phyloP scores from a whole-genome alignment of 345 rosid genomes.

The Litchi chinensis region DNA sequence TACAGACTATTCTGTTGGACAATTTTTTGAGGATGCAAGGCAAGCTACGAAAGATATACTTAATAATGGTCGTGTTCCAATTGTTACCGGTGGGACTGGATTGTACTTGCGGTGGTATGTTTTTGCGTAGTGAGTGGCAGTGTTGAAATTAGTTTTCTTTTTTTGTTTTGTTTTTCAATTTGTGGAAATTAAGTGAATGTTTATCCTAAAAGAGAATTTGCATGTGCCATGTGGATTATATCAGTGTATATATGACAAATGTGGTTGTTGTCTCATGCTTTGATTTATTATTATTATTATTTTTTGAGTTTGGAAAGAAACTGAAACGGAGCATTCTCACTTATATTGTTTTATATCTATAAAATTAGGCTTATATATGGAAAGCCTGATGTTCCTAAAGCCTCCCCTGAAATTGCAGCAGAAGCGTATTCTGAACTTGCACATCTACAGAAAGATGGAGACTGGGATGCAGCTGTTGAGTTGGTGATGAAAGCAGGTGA shows the following conservation, averaged over 20 bases:
- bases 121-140: conserved; percentile 22
- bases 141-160: not conserved
- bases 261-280: not conserved
- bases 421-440: conserved; percentile 63
- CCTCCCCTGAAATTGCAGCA: conserved; percentile 66
- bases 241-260: not conserved
- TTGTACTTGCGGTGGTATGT: conserved; percentile 88
- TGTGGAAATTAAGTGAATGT: not conserved
- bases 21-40: conserved; percentile 74
- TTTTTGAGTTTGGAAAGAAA: not conserved
- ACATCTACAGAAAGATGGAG: conserved; percentile 50
- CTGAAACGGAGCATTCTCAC: conserved; percentile 3
- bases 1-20: conserved; percentile 89
- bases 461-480: conserved; percentile 90
- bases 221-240: not conserved
- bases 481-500: conserved; percentile 79
- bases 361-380: conserved; percentile 76
- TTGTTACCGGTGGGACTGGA: conserved; percentile 93
- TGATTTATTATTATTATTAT: not conserved
- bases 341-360: conserved; percentile 12
- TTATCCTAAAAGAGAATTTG: conserved; percentile 6
- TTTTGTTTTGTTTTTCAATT: not conserved
- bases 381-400: conserved; percentile 89
- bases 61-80: conserved; percentile 62
- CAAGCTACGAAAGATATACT: conserved; percentile 69